A percentile compares a stretch with the other conserved stretches of the same genome.
Conservation (phyloP, 2,329 filamentous ascomycete genomes). For the Fusarium miscanthi region DNA sequence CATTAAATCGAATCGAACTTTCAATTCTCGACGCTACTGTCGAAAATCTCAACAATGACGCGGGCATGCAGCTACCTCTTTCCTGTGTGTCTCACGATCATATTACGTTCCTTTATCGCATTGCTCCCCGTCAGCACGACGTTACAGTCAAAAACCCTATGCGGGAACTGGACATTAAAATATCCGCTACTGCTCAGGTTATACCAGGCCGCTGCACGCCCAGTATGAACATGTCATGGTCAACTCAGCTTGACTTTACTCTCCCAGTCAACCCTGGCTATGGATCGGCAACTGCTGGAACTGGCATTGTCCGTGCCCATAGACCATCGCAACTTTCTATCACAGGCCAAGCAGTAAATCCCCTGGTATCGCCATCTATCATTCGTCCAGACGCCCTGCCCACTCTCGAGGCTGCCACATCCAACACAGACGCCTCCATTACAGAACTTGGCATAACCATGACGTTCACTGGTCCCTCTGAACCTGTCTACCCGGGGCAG, state of each 20-base stretch:
- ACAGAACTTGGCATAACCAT: conserved; percentile 78
- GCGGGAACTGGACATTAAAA: conserved; percentile 67
- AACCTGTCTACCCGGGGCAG: conserved; percentile 69
- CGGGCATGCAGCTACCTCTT: conserved; percentile 64
- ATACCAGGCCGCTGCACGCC: conserved; percentile 69
- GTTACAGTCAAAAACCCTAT: conserved; percentile 58
- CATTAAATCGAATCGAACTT: conserved; percentile 69
- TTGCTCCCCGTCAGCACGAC: conserved; percentile 64
- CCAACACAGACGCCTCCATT: conserved; percentile 58
- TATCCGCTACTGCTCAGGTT: conserved; percentile 69
- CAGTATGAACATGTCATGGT: conserved; percentile 73
- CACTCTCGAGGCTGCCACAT: conserved; percentile 64
- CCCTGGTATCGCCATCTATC: conserved; percentile 67
- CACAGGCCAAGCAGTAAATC: conserved; percentile 61
- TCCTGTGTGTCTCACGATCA: conserved; percentile 78
- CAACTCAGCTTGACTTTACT: conserved; percentile 75
- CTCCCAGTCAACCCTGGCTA: conserved; percentile 72
- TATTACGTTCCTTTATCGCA: conserved; percentile 77
- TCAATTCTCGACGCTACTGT: conserved; percentile 68
- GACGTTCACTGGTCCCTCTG: conserved; percentile 73
- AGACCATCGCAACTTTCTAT: conserved; percentile 74
- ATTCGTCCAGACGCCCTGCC: conserved; percentile 70
- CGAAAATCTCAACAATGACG: conserved; percentile 65
- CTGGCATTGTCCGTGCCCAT: conserved; percentile 70
- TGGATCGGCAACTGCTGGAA: conserved; percentile 60